Percentiles rank a stretch among this genome's conserved stretches.
phyloP scores from a whole-genome alignment of 192 early-diverging fungal genomes.

The Dissophora globulifera region DNA sequence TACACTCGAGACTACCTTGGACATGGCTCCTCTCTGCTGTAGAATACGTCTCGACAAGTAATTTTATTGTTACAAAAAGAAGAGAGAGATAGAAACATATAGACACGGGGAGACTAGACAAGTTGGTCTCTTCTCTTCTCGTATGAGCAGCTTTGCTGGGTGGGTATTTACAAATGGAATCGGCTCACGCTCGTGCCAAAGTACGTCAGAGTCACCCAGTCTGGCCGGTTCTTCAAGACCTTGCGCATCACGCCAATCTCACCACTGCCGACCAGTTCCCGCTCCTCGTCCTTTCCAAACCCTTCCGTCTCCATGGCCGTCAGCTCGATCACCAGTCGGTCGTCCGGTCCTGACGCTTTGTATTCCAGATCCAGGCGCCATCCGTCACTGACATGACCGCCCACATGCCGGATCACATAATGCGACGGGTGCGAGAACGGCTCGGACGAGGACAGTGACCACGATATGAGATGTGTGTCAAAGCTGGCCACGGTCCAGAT shows the following conservation, averaged over 20 bases:
- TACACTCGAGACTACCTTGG: no score
- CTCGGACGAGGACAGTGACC: conserved; percentile 63
- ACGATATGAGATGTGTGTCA: conserved; percentile 65
- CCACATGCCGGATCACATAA: conserved; percentile 65
- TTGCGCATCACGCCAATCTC: conserved; percentile 52
- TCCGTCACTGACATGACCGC: conserved; percentile 58
- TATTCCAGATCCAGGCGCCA: conserved; percentile 58
- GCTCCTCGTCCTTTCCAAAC: conserved; percentile 54
- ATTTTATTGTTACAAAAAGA: no score
- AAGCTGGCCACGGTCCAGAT: conserved; percentile 78
- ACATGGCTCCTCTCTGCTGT: no score
- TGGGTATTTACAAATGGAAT: conserved; percentile 18
- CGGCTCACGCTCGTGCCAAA: conserved; percentile 46
- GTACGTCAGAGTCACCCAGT: conserved; percentile 42
- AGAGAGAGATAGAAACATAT: no score
- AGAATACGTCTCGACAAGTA: no score
- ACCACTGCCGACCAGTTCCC: conserved; percentile 59
- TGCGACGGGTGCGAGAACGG: conserved; percentile 52
- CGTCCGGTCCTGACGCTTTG: conserved; percentile 53
- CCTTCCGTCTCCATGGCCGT: conserved; percentile 64
- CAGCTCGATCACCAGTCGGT: conserved; percentile 58
- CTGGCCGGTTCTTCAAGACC: conserved; percentile 29
- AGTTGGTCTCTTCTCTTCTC: no score
- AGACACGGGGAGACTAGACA: no score
- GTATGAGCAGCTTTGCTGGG: no score